Base-by-base conservation (phyloP, 2,329 filamentous ascomycete species). In the Biscogniauxia mediterranea region DNA sequence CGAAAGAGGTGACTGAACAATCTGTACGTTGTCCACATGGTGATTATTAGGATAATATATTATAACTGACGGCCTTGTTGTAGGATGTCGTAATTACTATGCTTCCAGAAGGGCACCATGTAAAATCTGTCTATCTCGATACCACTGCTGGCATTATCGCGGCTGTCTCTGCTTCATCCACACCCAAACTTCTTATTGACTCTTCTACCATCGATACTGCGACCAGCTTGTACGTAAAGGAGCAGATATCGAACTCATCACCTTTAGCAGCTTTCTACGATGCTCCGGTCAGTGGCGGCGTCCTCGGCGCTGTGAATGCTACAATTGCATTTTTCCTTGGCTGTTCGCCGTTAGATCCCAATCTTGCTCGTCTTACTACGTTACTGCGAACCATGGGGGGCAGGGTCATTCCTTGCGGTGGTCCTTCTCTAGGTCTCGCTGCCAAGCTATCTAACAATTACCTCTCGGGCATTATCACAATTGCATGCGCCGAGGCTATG, bases 141-240 rank as follows among this genome's bases (percentile, higher is more conserved):
- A 46, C 66, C 1, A 19, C 54, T 3, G 79, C 82, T 58, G 79
- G 83, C 25, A 87, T 91, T 71, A 69, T 50, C 64, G 70, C 21
- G 72, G 75, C 62, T 79, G 17, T 67, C n/a, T 46, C 57, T 6
- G 15, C 20, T 28, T 23, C 46, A 9, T 26, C 53, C n/a, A 42
- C 42, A 8, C 28, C 57, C 46, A 70, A 66, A 52, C 77, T 91
- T 20, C 89, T 91, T 69, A 88, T 92, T 65, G 89, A 91, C 72
- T 88, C 84, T 67, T 91, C 88, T 11, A 91, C 89, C 1, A 91
- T 92, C 69, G 89, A 91, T 71, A 86, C 87, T 0, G 81, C 81
- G 59, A 88, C 86, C 1, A 64, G 46, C 54, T 57, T 70, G 19
- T 21, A 60, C 25, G 58, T 68, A 15, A 66, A 65, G 20, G 54